phyloP scores from a whole-genome alignment of 805 yeast genomes.

The Kuraishia borneana region DNA sequence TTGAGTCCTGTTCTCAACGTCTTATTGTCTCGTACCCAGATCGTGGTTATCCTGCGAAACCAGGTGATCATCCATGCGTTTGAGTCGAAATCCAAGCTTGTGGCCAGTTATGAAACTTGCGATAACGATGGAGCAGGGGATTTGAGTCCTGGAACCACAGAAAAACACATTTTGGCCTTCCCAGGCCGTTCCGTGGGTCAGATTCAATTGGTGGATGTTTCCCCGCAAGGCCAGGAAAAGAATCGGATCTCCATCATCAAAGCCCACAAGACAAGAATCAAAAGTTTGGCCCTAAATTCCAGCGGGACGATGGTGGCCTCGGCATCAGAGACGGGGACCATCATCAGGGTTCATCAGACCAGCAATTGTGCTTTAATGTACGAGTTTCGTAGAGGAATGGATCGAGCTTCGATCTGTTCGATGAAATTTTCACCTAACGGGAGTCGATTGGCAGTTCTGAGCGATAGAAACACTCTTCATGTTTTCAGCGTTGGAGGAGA shows the following conservation, averaged over 20 bases:
- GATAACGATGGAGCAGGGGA: slow-evolving; percentile 63
- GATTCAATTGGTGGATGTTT: slow-evolving; percentile 66
- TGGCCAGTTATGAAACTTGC: slow-evolving; percentile 54
- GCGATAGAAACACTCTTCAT: slow-evolving; percentile 86
- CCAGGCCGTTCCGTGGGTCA: slow-evolving; percentile 74
- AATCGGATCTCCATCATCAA: slow-evolving; percentile 58
- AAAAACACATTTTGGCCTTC: slow-evolving; percentile 51
- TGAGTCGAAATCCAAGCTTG: slow-evolving; percentile 62
- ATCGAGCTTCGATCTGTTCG: slow-evolving; percentile 70
- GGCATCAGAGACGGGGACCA: slow-evolving; percentile 76
- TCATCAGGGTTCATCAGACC: slow-evolving; percentile 64
- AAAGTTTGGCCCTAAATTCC: slow-evolving; percentile 52
- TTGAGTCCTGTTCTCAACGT: slow-evolving; percentile 66
- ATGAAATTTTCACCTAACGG: slow-evolving; percentile 79
- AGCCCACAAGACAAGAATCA: slow-evolving; percentile 62
- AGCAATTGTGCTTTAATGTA: slow-evolving; percentile 56
- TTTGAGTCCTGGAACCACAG: slow-evolving; percentile 7
- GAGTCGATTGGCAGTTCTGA: slow-evolving; percentile 66
- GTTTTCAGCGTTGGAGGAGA: slow-evolving; percentile 40
- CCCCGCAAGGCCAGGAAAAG: slow-evolving; percentile 52
- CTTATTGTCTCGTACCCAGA: slow-evolving; percentile 60
- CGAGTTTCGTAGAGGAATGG: slow-evolving; percentile 86
- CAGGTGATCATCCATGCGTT: slow-evolving; percentile 71
- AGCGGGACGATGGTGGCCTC: slow-evolving; percentile 65
- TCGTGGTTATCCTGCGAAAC: slow-evolving; percentile 59